A percentile compares a stretch with the other conserved stretches of the same genome.
Evolutionary conservation across 164 flowering plant species (phyloP).

Genomic region (Nymphaea thermarum): DNA sequence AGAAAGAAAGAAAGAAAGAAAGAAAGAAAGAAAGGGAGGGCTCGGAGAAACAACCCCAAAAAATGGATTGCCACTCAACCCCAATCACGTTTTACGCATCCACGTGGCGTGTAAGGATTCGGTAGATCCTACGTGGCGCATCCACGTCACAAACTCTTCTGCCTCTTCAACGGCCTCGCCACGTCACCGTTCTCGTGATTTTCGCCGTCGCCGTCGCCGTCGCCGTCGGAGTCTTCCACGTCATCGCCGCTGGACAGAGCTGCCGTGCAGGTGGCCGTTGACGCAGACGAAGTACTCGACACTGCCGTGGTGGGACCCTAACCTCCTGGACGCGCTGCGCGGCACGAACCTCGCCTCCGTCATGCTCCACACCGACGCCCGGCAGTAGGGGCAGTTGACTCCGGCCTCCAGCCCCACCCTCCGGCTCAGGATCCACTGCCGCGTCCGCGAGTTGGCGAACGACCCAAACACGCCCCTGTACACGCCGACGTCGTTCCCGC

Average conservation of each 20-base stretch:
- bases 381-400: constrained; percentile 90
- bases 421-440: constrained; percentile 47
- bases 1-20: too few relatives aligned
- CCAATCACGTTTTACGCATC: too few relatives aligned
- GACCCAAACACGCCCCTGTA: constrained; percentile 94
- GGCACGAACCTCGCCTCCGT: constrained; percentile 84
- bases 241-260: constrained; percentile 88
- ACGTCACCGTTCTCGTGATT: too few relatives aligned
- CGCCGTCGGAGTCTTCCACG: constrained; percentile 42
- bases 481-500: constrained; percentile 72
- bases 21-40: too few relatives aligned
- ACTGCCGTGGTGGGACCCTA: constrained; percentile 88
- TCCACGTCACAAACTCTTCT: too few relatives aligned
- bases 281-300: constrained; percentile 89
- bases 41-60: too few relatives aligned
- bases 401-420: constrained; percentile 62
- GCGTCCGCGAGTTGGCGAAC: constrained; percentile 58
- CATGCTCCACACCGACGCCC: constrained; percentile 94
- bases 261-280: constrained; percentile 88
- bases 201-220: too few relatives aligned
- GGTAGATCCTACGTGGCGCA: too few relatives aligned
- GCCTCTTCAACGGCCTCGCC: too few relatives aligned
- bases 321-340: constrained; percentile 68
- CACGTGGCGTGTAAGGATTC: too few relatives aligned
- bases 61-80: too few relatives aligned